phyloP scores from a whole-genome alignment of 176 grass and related monocot genomes.

The Oryza longistaminata region DNA sequence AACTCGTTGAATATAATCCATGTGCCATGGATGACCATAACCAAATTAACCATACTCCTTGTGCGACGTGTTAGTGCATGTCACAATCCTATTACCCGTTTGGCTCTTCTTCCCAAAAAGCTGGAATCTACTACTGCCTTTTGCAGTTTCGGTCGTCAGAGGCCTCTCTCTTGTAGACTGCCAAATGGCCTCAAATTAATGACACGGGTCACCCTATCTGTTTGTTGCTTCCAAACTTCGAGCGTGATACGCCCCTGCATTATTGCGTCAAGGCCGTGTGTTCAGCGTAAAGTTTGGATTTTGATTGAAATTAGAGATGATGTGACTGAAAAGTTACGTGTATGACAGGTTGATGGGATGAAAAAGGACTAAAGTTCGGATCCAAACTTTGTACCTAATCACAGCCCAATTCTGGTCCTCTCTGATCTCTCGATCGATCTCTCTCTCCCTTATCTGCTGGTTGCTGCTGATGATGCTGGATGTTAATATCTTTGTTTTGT shows the following conservation, averaged over 20 bases:
- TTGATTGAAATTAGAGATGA: too few species aligned
- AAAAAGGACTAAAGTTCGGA: too few species aligned
- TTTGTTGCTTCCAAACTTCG: background rate
- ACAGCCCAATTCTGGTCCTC: background rate
- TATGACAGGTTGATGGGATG: too few species aligned
- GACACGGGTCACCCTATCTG: background rate
- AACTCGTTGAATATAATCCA: background rate
- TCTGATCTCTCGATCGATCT: too few species aligned
- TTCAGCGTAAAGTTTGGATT: too few species aligned
- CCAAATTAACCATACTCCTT: too few species aligned
- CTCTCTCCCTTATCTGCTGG: background rate
- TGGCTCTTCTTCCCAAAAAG: slow-evolving; percentile 34
- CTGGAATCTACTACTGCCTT: slow-evolving; percentile 25
- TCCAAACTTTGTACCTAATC: too few species aligned
- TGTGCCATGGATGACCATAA: too few species aligned
- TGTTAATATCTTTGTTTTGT: background rate
- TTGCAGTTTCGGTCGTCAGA: background rate
- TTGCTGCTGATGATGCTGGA: background rate
- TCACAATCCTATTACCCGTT: background rate
- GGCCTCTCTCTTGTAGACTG: background rate
- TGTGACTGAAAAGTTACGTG: too few species aligned
- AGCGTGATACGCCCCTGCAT: background rate
- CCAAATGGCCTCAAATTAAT: background rate
- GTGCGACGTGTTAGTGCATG: too few species aligned
- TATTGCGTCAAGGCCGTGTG: too few species aligned